Conservation (phyloP, 768 basidiomycete species). For the Suillus decipiens region DNA sequence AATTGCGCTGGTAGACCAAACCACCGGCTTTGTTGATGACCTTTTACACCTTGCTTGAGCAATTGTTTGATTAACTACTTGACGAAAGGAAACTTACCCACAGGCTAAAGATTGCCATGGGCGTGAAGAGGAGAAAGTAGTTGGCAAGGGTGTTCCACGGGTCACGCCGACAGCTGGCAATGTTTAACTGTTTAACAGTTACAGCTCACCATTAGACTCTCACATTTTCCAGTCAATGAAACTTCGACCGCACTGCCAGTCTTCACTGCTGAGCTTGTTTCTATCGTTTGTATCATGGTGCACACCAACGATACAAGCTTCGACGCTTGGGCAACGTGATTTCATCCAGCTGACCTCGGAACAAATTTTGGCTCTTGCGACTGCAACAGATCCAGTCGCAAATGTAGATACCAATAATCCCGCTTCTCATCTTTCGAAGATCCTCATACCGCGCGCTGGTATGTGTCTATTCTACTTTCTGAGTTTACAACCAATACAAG, state of each 20-base stretch:
- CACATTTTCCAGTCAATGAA: conserved; percentile 6
- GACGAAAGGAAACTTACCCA: conserved; percentile 55
- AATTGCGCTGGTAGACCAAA: conserved; percentile 90
- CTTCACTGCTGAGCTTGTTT: conserved; percentile 13
- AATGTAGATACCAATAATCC: conserved; percentile 69
- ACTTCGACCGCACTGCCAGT: conserved; percentile 4
- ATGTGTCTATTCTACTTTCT: conserved; percentile 32
- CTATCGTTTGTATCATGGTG: conserved; percentile 20
- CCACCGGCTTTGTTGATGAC: conserved; percentile 99
- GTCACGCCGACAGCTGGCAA: not conserved
- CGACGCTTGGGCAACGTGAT: conserved; percentile 38
- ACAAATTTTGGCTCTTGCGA: conserved; percentile 52
- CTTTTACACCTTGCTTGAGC: conserved; percentile 40
- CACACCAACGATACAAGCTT: conserved; percentile 29
- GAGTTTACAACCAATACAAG: not conserved
- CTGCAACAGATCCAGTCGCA: conserved; percentile 62
- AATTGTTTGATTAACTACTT: not conserved
- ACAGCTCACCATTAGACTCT: not conserved
- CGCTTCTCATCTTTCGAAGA: conserved; percentile 73
- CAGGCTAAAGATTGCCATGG: conserved; percentile 78
- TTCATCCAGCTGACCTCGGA: conserved; percentile 47
- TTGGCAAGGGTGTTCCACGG: conserved; percentile 1
- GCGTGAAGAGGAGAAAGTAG: conserved; percentile 3
- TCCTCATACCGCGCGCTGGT: conserved; percentile 86
- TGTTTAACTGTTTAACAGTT: not conserved